Percentiles rank a stretch among this genome's conserved stretches.
phyloP scores from a whole-genome alignment of 805 yeast genomes.

The Candida saitoana region DNA sequence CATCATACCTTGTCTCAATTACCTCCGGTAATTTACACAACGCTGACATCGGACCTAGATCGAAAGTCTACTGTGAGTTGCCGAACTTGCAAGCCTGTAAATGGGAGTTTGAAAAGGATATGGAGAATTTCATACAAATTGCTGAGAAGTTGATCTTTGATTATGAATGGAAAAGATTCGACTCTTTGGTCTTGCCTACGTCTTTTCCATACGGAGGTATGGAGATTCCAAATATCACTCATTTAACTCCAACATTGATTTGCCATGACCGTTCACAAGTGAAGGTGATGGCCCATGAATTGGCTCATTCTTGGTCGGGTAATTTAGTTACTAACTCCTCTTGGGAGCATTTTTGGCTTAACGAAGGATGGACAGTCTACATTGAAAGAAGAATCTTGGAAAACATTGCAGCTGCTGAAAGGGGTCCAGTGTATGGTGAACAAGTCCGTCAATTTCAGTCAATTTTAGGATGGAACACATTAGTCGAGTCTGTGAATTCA shows the following conservation, averaged over 20 bases:
- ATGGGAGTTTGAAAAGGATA: slow-evolving; percentile 34
- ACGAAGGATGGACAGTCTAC: slow-evolving; percentile 37
- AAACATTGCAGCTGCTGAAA: slow-evolving; percentile 22
- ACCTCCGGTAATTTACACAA: slow-evolving; percentile 29
- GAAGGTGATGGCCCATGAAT: slow-evolving; percentile 34
- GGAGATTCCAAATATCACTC: slow-evolving; percentile 35
- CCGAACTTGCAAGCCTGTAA: slow-evolving; percentile 24
- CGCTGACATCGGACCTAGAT: slow-evolving; percentile 32
- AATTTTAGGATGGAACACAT: slow-evolving; percentile 29
- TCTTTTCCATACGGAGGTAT: slow-evolving; percentile 38
- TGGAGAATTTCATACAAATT: slow-evolving; percentile 30
- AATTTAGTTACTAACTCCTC: slow-evolving; percentile 33
- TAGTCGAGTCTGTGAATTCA: slow-evolving; percentile 20
- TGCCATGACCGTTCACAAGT: slow-evolving; percentile 32
- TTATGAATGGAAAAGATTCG: slow-evolving; percentile 32
- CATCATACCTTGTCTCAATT: slow-evolving; percentile 31
- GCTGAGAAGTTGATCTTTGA: slow-evolving; percentile 31
- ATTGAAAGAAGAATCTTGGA: slow-evolving; percentile 31
- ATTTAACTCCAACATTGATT: slow-evolving; percentile 32
- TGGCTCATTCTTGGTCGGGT: slow-evolving; percentile 38
- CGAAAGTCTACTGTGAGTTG: slow-evolving; percentile 26
- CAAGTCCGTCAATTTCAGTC: slow-evolving; percentile 27
- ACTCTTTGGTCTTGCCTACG: slow-evolving; percentile 30
- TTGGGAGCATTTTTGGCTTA: slow-evolving; percentile 38
- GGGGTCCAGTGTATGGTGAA: slow-evolving; percentile 23